Conservation (phyloP, 176 grass and related monocot genomes). For the Carex cristatella region DNA sequence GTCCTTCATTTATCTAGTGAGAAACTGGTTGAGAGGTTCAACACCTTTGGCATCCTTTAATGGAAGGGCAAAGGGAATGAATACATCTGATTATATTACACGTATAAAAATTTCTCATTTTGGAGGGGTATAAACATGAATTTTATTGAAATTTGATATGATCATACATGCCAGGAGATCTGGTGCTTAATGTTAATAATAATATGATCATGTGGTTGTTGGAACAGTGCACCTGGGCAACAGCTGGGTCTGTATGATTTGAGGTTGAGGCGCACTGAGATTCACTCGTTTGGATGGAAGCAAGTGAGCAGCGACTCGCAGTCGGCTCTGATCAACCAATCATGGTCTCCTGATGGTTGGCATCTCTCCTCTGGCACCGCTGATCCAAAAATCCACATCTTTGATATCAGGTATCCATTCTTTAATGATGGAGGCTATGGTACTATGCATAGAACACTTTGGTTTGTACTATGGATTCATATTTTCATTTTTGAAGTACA, state of each 20-base stretch:
- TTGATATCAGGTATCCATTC: conserved; percentile 58
- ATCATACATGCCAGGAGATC: background rate
- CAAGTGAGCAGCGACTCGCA: conserved; percentile 87
- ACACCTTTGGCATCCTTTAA: background rate
- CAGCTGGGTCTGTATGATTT: conserved; percentile 82
- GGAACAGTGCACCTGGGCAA: conserved; percentile 52
- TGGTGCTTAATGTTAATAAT: background rate
- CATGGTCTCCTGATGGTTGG: conserved; percentile 90
- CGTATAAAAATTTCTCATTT: background rate
- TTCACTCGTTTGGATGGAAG: conserved; percentile 89
- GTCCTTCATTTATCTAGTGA: background rate
- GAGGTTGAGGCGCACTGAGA: conserved; percentile 66
- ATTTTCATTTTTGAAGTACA: too few species aligned
- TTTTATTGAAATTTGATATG: background rate
- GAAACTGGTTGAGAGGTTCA: background rate
- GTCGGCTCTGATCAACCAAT: conserved; percentile 91
- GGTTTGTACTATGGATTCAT: too few species aligned
- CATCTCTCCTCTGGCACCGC: conserved; percentile 72
- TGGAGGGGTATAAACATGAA: background rate
- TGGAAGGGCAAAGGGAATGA: background rate
- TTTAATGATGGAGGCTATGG: background rate
- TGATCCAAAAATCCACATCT: conserved; percentile 86
- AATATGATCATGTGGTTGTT: conserved; percentile 1
- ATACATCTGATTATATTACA: background rate
- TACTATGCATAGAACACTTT: too few species aligned